Evolutionary conservation across 1,139 yeast genomes (phyloP).

Genomic region (Pichia sp.): DNA sequence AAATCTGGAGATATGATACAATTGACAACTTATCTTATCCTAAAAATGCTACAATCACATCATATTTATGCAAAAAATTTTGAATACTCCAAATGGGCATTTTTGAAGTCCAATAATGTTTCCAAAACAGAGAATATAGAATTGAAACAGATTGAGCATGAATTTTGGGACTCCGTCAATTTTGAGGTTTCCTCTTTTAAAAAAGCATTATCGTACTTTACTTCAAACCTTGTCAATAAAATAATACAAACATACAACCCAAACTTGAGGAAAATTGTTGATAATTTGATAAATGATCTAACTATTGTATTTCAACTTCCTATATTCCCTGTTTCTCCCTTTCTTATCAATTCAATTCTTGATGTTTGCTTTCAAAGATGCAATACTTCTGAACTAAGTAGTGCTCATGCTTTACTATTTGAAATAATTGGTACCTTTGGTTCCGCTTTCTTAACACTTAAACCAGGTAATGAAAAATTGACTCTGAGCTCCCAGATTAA

Average conservation of each 20-base stretch:
- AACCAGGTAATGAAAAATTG: slow-evolving; percentile 8
- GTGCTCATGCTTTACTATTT: slow-evolving; percentile 42
- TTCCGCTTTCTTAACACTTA: slow-evolving; percentile 36
- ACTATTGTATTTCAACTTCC: slow-evolving; percentile 42
- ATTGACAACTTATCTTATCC: slow-evolving; percentile 38
- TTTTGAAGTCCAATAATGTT: slow-evolving; percentile 8
- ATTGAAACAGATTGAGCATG: slow-evolving; percentile 12
- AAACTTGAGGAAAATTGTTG: slow-evolving; percentile 38
- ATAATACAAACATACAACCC: slow-evolving; percentile 35
- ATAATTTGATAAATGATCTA: slow-evolving; percentile 50
- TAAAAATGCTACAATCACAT: slow-evolving; percentile 40
- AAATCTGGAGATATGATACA: slow-evolving; percentile 43
- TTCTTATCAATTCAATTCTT: slow-evolving; percentile 31
- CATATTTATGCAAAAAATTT: slow-evolving; percentile 26
- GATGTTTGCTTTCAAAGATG: slow-evolving; percentile 15
- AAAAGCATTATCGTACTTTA: slow-evolving; percentile 30
- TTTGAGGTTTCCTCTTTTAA: slow-evolving; percentile 9
- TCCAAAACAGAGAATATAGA: slow-evolving; percentile 12
- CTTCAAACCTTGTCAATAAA: slow-evolving; percentile 35
- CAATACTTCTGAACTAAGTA: slow-evolving; percentile 23
- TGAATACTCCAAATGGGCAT: slow-evolving; percentile 21
- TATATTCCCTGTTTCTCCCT: slow-evolving; percentile 48
- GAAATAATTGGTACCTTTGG: slow-evolving; percentile 55
- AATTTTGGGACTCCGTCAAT: slow-evolving; percentile 11
- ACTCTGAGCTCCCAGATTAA: no score